phyloP scores from a whole-genome alignment of 2,329 filamentous ascomycete species.

The Paraphaeosphaeria sporulosa region DNA sequence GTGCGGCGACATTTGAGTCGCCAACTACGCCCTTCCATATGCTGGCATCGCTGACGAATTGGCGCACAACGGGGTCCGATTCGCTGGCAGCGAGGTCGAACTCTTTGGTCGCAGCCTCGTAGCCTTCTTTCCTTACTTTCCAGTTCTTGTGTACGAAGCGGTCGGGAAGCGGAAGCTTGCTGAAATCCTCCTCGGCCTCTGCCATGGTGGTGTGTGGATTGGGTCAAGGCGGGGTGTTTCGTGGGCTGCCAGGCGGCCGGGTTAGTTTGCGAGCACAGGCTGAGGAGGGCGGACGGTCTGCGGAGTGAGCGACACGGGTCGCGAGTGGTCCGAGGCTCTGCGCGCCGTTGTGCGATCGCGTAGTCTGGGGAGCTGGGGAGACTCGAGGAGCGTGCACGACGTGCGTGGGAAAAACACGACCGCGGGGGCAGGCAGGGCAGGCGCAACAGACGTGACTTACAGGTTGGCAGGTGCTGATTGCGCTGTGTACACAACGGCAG shows the following conservation, averaged over 20 bases:
- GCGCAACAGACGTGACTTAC: constrained; percentile 8
- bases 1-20: constrained; percentile 96
- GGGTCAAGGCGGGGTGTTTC: constrained; percentile 18
- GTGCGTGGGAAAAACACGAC: constrained; percentile 4
- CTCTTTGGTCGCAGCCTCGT: constrained; percentile 88
- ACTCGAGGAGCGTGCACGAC: constrained; percentile 1
- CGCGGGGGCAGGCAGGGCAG: neutral
- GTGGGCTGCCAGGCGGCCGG: neutral
- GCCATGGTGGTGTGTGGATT: constrained; percentile 65
- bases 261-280: neutral
- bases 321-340: neutral
- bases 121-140: constrained; percentile 96
- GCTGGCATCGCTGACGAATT: constrained; percentile 83
- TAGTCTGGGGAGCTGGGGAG: neutral
- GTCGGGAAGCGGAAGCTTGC: constrained; percentile 77
- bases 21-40: constrained; percentile 92
- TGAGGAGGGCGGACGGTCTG: neutral
- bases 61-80: constrained; percentile 81
- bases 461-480: neutral
- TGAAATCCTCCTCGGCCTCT: constrained; percentile 82
- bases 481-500: neutral
- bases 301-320: neutral
- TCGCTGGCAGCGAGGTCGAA: constrained; percentile 88
- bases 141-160: constrained; percentile 91
- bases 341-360: neutral